Evolutionary conservation across 192 early-diverging fungal species (phyloP).

Genomic region (Entophlyctis luteolus): DNA sequence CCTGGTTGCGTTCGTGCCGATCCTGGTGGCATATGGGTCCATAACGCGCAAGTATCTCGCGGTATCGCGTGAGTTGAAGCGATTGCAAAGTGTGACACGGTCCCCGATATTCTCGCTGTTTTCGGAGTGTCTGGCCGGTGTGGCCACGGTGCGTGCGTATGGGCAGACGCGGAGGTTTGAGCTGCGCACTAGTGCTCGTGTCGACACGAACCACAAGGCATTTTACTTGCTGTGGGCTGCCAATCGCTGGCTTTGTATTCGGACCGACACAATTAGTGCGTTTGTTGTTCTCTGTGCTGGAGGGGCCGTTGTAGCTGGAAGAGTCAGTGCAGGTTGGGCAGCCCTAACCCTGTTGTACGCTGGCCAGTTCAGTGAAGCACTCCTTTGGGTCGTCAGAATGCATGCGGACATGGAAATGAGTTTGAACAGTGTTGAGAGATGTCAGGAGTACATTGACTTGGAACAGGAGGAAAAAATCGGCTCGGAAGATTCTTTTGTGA

Average conservation of each 20-base stretch:
- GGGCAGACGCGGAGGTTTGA: conserved; percentile 53
- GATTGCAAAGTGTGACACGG: conserved; percentile 68
- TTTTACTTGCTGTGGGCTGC: conserved; percentile 30
- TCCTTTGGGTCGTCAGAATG: conserved; percentile 77
- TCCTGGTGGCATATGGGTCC: conserved; percentile 45
- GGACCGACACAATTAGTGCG: conserved; percentile 77
- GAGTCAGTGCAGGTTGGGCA: conserved; percentile 75
- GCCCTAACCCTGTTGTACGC: conserved; percentile 80
- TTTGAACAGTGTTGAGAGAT: conserved; percentile 85
- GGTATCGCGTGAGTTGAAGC: conserved; percentile 70
- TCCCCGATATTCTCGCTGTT: conserved; percentile 78
- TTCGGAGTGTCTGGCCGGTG: conserved; percentile 62
- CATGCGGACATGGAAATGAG: conserved; percentile 72
- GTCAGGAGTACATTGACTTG: conserved; percentile 72
- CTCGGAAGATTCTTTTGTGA: conserved; percentile 13
- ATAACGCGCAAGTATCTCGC: conserved; percentile 72
- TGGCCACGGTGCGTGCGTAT: conserved; percentile 46
- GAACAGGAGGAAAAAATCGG: conserved; percentile 64
- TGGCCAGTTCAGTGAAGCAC: conserved; percentile 69
- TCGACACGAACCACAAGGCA: conserved; percentile 31
- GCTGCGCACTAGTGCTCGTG: conserved; percentile 8
- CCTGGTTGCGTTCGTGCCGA: conserved; percentile 11
- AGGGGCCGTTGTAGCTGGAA: conserved; percentile 54
- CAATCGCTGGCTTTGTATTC: conserved; percentile 75
- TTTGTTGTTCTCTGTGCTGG: conserved; percentile 74